Conservation (phyloP, 2,329 filamentous ascomycete genomes). For the Fusarium citri region DNA sequence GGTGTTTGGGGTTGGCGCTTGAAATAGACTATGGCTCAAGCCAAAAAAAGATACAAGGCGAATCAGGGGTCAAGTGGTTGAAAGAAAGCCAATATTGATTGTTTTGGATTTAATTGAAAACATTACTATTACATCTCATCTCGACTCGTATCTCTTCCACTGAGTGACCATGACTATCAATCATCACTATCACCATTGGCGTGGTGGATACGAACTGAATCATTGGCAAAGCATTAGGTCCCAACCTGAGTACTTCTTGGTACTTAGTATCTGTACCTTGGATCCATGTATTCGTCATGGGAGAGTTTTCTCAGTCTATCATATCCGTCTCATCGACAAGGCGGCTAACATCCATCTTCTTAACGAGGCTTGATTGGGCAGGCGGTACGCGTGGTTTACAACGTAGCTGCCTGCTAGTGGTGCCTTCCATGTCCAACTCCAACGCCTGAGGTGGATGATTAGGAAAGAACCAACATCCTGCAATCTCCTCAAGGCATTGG, state of each 20-base stretch:
- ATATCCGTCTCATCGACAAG: not conserved
- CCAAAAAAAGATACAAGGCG: slow-evolving; percentile 33
- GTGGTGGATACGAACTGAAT: slow-evolving; percentile 24
- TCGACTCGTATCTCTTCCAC: not conserved
- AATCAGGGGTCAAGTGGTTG: slow-evolving; percentile 19
- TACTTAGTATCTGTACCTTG: not conserved
- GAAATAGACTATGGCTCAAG: slow-evolving; percentile 44
- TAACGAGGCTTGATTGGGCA: slow-evolving; percentile 19
- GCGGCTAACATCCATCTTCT: slow-evolving; percentile 9
- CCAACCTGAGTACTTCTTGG: not conserved
- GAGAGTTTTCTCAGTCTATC: not conserved
- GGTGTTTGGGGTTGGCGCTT: slow-evolving; percentile 36
- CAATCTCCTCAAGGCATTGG: slow-evolving; percentile 37
- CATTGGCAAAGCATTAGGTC: slow-evolving; percentile 11
- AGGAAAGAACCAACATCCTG: slow-evolving; percentile 36
- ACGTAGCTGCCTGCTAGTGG: slow-evolving; percentile 13
- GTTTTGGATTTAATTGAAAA: slow-evolving; percentile 16
- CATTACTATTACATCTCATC: slow-evolving; percentile 8
- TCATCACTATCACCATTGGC: not conserved
- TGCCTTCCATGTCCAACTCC: slow-evolving; percentile 17
- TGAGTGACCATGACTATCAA: not conserved
- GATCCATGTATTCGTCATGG: not conserved
- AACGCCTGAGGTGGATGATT: slow-evolving; percentile 9
- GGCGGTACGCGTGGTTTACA: not conserved
- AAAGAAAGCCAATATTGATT: slow-evolving; percentile 7